Evolutionary conservation across 495 filamentous ascomycete species (phyloP).

Genomic region (Staphylotrichum tortipilum): DNA sequence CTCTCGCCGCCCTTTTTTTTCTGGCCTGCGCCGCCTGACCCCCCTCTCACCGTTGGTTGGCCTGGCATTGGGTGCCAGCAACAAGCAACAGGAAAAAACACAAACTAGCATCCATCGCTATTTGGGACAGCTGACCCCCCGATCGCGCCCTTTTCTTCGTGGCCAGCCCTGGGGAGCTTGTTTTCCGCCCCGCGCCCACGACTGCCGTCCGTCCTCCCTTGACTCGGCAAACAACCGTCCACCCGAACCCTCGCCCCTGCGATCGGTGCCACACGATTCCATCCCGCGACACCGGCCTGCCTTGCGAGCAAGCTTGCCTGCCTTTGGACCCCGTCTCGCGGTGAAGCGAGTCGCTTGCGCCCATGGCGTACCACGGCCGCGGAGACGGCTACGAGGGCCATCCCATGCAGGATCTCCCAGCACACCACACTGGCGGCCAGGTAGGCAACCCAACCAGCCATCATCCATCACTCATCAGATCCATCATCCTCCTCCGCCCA

Average conservation of each 20-base stretch:
- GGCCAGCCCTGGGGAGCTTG: not conserved
- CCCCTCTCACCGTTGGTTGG: too few relatives aligned
- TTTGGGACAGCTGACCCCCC: slow-evolving; percentile 12
- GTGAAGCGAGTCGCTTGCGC: slow-evolving; percentile 19
- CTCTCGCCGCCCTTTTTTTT: not conserved
- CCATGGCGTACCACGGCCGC: slow-evolving; percentile 42
- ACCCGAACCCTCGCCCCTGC: not conserved
- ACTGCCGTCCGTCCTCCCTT: too few relatives aligned
- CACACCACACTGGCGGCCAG: slow-evolving; percentile 39
- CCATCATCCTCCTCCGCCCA: too few relatives aligned
- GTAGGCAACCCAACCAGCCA: too few relatives aligned
- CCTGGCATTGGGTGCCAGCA: slow-evolving; percentile 10
- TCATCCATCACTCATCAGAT: too few relatives aligned
- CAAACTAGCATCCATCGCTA: too few relatives aligned
- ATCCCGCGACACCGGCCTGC: too few relatives aligned
- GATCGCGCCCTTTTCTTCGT: too few relatives aligned
- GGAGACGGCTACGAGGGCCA: slow-evolving; percentile 51
- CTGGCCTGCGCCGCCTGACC: slow-evolving; percentile 2
- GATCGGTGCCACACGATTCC: too few relatives aligned
- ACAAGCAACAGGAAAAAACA: slow-evolving; percentile 6
- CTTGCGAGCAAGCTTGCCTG: too few relatives aligned
- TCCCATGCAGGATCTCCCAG: slow-evolving; percentile 58
- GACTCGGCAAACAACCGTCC: not conserved
- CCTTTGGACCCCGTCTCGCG: not conserved
- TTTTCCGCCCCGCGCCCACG: not conserved